Evolutionary conservation across 2,329 filamentous ascomycete genomes (phyloP).

Genomic region (Chaetomium sp.): DNA sequence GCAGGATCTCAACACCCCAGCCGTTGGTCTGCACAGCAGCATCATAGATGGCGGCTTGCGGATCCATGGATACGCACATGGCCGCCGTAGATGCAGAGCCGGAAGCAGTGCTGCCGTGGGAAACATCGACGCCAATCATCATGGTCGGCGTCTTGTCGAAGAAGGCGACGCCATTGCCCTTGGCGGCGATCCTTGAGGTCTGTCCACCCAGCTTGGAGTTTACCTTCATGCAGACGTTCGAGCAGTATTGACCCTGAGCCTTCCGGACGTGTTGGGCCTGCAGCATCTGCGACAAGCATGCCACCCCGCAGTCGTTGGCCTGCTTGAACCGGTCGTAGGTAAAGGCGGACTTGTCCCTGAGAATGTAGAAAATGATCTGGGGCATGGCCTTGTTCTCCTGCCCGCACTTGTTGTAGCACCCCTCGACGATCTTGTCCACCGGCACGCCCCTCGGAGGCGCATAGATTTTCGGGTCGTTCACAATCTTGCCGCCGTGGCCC

Average conservation of each 20-base stretch:
- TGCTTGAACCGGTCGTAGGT: conserved; percentile 88
- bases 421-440: conserved; percentile 54
- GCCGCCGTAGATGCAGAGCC: conserved; percentile 77
- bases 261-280: conserved; percentile 69
- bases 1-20: conserved; percentile 77
- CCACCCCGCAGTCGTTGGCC: conserved; percentile 80
- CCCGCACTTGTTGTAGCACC: conserved; percentile 58
- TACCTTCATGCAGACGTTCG: conserved; percentile 95
- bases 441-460: conserved; percentile 38
- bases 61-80: conserved; percentile 79
- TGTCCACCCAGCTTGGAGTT: conserved; percentile 92
- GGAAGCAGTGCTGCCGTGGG: conserved; percentile 73
- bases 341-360: conserved; percentile 69
- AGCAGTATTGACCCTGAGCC: conserved; percentile 79
- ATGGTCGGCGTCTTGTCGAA: conserved; percentile 63
- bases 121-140: conserved; percentile 89
- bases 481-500: conserved; percentile 53
- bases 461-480: conserved; percentile 41
- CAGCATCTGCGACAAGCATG: conserved; percentile 83
- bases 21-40: conserved; percentile 84
- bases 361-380: conserved; percentile 78
- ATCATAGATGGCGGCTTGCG: conserved; percentile 70
- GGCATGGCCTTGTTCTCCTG: conserved; percentile 59
- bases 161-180: conserved; percentile 43
- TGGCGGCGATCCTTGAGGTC: conserved; percentile 56